phyloP scores from a whole-genome alignment of 345 rosid genomes.

The Salix caprea region DNA sequence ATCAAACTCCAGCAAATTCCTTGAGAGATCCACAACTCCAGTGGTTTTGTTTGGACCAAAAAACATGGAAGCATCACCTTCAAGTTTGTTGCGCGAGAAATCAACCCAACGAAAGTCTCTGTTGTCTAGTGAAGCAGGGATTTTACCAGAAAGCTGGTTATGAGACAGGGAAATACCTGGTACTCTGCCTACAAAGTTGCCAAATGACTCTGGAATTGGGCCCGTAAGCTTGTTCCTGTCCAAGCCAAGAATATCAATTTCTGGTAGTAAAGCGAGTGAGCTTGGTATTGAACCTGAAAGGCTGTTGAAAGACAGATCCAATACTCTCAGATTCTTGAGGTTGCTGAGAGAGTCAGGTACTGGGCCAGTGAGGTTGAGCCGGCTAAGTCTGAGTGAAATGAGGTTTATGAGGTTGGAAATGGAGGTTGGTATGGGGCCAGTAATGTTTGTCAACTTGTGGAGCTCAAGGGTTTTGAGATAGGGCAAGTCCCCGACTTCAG shows the following conservation, averaged over 20 bases:
- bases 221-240: conserved; percentile 62
- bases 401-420: conserved; percentile 11
- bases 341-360: conserved; percentile 14
- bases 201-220: conserved; percentile 57
- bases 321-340: conserved; percentile 11
- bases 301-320: background rate
- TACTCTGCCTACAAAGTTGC: conserved; percentile 25
- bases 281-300: conserved; percentile 30
- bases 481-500: conserved; percentile 58
- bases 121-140: conserved; percentile 52
- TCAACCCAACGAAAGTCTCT: conserved; percentile 39
- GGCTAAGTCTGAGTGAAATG: background rate
- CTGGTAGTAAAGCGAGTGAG: conserved; percentile 42
- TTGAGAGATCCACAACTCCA: conserved; percentile 40
- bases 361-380: conserved; percentile 21
- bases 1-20: conserved; percentile 59
- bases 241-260: conserved; percentile 43
- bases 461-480: conserved; percentile 43
- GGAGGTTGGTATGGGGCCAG: conserved; percentile 42
- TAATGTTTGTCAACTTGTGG: conserved; percentile 54
- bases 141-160: conserved; percentile 56
- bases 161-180: conserved; percentile 53
- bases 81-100: conserved; percentile 55
- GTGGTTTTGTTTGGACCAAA: conserved; percentile 60
- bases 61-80: conserved; percentile 60